A percentile compares a stretch with the other conserved stretches of the same genome.
Conservation (phyloP, 1,284 basidiomycete genomes). For the Crucibulum parvulum region DNA sequence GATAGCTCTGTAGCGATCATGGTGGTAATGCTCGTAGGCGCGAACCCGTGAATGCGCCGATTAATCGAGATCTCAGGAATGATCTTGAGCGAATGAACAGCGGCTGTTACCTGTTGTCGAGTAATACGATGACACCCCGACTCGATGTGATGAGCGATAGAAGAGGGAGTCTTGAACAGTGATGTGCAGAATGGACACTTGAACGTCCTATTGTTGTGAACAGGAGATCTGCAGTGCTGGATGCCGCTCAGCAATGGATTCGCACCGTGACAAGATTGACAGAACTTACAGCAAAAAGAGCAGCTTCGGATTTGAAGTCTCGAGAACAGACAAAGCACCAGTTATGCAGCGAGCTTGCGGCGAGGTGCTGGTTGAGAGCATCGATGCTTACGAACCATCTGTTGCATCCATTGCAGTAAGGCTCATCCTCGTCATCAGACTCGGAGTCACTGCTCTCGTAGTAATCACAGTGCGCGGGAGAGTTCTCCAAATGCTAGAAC, state of each 20-base stretch:
- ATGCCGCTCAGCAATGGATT: slow-evolving; percentile 3
- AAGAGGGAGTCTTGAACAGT: slow-evolving; percentile 39
- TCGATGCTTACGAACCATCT: slow-evolving; percentile 21
- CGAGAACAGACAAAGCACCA: slow-evolving; percentile 31
- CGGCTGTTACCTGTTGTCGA: slow-evolving; percentile 42
- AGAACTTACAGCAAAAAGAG: slow-evolving; percentile 20
- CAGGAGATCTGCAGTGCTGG: slow-evolving; percentile 30
- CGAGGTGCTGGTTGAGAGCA: slow-evolving; percentile 27
- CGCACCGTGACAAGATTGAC: background rate
- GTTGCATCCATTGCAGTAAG: slow-evolving; percentile 26
- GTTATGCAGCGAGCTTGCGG: slow-evolving; percentile 21
- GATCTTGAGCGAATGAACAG: slow-evolving; percentile 37
- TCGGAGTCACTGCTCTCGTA: too few species aligned
- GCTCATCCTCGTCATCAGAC: slow-evolving; percentile 16
- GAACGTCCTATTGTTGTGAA: slow-evolving; percentile 26
- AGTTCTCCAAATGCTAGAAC: too few species aligned
- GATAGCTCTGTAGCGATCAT: slow-evolving; percentile 40
- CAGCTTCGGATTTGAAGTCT: slow-evolving; percentile 23
- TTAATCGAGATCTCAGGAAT: slow-evolving; percentile 39
- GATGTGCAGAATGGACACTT: slow-evolving; percentile 39
- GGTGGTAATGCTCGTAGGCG: slow-evolving; percentile 9
- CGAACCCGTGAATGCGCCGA: slow-evolving; percentile 27
- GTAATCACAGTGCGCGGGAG: too few species aligned
- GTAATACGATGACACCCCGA: slow-evolving; percentile 40
- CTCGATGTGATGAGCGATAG: slow-evolving; percentile 46